Percentiles rank a stretch among this genome's conserved stretches.
Conservation (phyloP, 768 basidiomycete genomes). For the Candolleomyces efflorescens region DNA sequence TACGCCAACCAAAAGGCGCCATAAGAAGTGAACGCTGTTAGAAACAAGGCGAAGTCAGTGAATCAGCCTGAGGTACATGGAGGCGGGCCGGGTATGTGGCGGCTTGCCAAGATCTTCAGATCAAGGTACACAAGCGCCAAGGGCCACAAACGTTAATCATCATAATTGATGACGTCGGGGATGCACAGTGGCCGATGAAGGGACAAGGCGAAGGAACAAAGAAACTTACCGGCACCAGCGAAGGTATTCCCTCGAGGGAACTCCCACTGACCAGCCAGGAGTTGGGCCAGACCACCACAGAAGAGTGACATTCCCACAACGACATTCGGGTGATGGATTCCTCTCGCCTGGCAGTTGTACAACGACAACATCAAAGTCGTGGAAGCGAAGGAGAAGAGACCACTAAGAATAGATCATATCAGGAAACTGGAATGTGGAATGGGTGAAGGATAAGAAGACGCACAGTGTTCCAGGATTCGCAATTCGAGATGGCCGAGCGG, state of each 20-base stretch:
- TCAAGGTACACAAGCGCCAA: not conserved
- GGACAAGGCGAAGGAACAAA: not conserved
- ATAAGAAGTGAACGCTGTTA: slow-evolving; percentile 71
- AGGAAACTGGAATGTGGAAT: slow-evolving; percentile 5
- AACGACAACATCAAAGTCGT: slow-evolving; percentile 78
- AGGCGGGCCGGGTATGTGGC: not conserved
- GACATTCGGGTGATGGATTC: slow-evolving; percentile 55
- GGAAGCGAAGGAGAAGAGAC: slow-evolving; percentile 79
- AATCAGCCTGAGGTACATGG: not conserved
- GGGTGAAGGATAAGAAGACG: slow-evolving; percentile 13
- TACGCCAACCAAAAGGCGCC: slow-evolving; percentile 91
- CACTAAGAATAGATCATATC: slow-evolving; percentile 34
- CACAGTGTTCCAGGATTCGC: slow-evolving; percentile 63
- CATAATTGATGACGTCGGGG: not conserved
- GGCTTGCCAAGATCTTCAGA: not conserved
- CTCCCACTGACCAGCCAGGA: slow-evolving; percentile 90
- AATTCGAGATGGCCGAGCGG: slow-evolving; percentile 31
- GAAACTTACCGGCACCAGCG: slow-evolving; percentile 62
- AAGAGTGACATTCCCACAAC: slow-evolving; percentile 86
- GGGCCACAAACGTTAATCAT: not conserved
- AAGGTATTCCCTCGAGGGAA: slow-evolving; percentile 68
- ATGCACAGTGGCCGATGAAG: not conserved
- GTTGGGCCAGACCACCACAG: slow-evolving; percentile 79
- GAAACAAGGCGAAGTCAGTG: not conserved
- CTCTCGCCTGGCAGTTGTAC: slow-evolving; percentile 60